These are phyloP conservation scores for Trypanosoma platydactyli DNA, from an alignment of 208 protist species.

Conservation along the genomic window DNA sequence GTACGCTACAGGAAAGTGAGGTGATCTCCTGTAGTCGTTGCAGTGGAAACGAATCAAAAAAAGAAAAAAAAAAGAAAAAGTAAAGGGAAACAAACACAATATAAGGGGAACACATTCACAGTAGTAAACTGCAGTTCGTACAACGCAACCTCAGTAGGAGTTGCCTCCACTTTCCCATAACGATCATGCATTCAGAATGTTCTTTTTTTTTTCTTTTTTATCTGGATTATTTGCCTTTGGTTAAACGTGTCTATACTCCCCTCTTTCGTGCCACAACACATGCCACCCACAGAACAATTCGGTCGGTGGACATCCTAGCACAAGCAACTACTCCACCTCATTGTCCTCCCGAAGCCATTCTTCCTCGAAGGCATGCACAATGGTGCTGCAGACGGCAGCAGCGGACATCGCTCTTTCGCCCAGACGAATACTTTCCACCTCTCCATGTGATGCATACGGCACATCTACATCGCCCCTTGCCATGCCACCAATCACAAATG, in stretches of 20 bases:
- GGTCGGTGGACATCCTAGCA: background rate
- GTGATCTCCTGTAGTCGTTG: background rate
- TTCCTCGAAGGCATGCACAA: conserved; percentile 85
- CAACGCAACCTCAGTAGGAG: no score
- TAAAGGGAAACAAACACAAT: background rate
- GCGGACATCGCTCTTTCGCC: conserved; percentile 83
- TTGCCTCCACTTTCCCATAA: no score
- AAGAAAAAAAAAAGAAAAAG: background rate
- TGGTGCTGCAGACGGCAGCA: conserved; percentile 63
- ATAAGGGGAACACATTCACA: no score
- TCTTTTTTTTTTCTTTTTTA: conserved; percentile 21
- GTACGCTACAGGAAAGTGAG: background rate
- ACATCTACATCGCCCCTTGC: conserved; percentile 76
- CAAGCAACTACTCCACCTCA: conserved; percentile 31
- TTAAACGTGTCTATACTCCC: conserved; percentile 4
- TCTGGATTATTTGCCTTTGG: conserved; percentile 3
- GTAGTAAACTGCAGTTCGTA: no score
- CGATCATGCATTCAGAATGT: no score
- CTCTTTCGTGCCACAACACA: background rate
- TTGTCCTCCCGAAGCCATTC: conserved; percentile 85
- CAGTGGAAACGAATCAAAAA: background rate
- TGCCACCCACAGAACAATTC: no score
- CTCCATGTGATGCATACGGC: conserved; percentile 58
- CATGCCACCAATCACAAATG: conserved; percentile 88
- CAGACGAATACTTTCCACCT: conserved; percentile 68